phyloP scores from a whole-genome alignment of 2,329 filamentous ascomycete species.

The Alternaria brassicae region DNA sequence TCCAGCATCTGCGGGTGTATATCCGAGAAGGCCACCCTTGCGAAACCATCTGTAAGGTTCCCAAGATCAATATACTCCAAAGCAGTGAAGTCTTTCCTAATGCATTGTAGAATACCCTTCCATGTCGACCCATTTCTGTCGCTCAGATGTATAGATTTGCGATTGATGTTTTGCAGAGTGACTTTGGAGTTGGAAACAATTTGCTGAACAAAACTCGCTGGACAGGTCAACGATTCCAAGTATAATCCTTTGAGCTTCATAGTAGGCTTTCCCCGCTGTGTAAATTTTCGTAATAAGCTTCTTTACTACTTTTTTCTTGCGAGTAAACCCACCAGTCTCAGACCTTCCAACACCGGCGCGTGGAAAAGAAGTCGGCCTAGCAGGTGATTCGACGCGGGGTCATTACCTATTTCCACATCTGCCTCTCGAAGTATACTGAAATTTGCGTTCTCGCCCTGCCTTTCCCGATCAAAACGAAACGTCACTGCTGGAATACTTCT shows the following conservation, averaged over 20 bases:
- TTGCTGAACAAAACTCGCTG: not conserved
- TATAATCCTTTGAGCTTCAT: not conserved
- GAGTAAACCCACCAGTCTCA: not conserved
- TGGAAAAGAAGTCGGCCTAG: not conserved
- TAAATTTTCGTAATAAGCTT: not conserved
- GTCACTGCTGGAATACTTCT: not conserved
- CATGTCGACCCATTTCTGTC: not conserved
- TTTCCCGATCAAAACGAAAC: not conserved
- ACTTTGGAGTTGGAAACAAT: not conserved
- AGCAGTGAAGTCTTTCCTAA: not conserved
- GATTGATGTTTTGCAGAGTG: not conserved
- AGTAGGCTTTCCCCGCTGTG: not conserved
- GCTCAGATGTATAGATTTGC: not conserved
- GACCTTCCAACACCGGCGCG: not conserved
- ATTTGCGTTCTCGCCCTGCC: not conserved
- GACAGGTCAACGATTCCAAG: not conserved
- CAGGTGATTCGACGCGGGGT: not conserved
- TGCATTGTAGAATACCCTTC: not conserved
- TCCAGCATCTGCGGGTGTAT: not conserved
- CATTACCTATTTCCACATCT: not conserved
- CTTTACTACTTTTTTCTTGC: not conserved
- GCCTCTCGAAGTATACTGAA: not conserved
- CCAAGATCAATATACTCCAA: not conserved
- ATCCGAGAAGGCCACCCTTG: not conserved
- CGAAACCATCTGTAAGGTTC: not conserved